These are phyloP conservation scores for Suillus tomentosus DNA, from an alignment of 768 basidiomycete species.

Conservation along the genomic window DNA sequence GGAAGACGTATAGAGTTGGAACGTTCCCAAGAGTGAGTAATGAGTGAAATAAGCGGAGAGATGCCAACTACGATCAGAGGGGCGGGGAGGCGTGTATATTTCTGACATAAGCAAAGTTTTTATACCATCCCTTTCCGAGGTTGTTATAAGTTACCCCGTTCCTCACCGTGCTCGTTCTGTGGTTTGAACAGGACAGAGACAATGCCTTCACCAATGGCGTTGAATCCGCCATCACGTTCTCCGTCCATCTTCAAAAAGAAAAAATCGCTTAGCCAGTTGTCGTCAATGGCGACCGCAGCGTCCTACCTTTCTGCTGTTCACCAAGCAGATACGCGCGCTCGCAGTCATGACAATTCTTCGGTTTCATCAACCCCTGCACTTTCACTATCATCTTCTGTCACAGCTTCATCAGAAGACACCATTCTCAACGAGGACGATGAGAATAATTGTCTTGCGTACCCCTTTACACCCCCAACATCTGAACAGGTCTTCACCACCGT, in stretches of 20 bases:
- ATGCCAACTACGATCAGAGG: background rate
- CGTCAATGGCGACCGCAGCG: slow-evolving; percentile 52
- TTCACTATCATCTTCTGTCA: slow-evolving; percentile 74
- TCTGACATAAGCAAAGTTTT: background rate
- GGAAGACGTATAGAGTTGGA: background rate
- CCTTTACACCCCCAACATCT: slow-evolving; percentile 70
- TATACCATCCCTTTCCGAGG: background rate
- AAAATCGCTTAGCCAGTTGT: slow-evolving; percentile 34
- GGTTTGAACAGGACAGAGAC: slow-evolving; percentile 9
- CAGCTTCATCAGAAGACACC: slow-evolving; percentile 69
- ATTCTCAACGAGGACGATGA: slow-evolving; percentile 57
- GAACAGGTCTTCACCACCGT: slow-evolving; percentile 77
- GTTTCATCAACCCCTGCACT: slow-evolving; percentile 71
- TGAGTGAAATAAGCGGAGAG: background rate
- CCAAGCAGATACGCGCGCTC: slow-evolving; percentile 58
- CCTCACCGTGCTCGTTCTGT: slow-evolving; percentile 18
- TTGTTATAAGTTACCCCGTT: background rate
- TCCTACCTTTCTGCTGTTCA: slow-evolving; percentile 64
- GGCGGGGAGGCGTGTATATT: background rate
- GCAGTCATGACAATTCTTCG: slow-evolving; percentile 44
- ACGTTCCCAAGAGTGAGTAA: background rate
- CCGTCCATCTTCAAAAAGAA: slow-evolving; percentile 69
- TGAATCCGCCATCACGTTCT: slow-evolving; percentile 50
- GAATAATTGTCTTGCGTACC: slow-evolving; percentile 61
- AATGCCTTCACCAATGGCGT: slow-evolving; percentile 66